A percentile compares a stretch with the other conserved stretches of the same genome.
These are phyloP conservation scores for Pseudophaeomoniella oleicola DNA, from an alignment of 2,329 filamentous ascomycete species.

Conservation along the genomic window DNA sequence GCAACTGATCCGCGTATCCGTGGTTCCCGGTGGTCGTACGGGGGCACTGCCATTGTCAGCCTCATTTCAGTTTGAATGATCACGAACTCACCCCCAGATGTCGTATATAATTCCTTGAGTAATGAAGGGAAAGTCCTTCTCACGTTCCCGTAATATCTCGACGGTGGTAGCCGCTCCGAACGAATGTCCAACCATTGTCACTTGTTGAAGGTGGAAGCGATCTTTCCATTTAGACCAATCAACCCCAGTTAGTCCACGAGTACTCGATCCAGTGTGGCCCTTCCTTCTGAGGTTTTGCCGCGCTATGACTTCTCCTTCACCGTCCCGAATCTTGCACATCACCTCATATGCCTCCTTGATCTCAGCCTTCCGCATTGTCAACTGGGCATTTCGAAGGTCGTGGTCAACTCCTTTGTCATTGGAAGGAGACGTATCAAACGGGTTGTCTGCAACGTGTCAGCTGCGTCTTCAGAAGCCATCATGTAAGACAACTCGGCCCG, in stretches of 20 bases:
- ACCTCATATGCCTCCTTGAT: constrained; percentile 48
- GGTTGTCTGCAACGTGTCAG: constrained; percentile 40
- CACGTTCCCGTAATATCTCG: constrained; percentile 41
- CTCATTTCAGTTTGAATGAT: no score
- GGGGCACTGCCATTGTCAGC: constrained; percentile 3
- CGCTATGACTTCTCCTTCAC: constrained; percentile 36
- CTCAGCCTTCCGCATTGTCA: constrained; percentile 48
- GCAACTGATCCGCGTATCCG: constrained; percentile 31
- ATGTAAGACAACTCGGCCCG: background rate
- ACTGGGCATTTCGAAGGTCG: constrained; percentile 45
- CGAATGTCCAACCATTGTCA: constrained; percentile 51
- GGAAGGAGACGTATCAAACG: constrained; percentile 32
- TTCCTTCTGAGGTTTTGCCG: constrained; percentile 39
- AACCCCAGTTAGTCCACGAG: constrained; percentile 40
- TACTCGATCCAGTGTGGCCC: constrained; percentile 45
- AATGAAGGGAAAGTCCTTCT: constrained; percentile 38
- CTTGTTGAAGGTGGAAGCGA: constrained; percentile 39
- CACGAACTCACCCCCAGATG: constrained; percentile 43
- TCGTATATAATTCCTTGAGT: constrained; percentile 53
- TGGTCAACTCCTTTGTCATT: constrained; percentile 42
- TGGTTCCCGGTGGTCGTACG: constrained; percentile 25
- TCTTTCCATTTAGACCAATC: constrained; percentile 44
- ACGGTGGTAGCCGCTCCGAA: constrained; percentile 52
- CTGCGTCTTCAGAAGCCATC: no score
- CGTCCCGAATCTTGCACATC: constrained; percentile 39